Evolutionary conservation across 495 filamentous ascomycete species (phyloP).

Genomic region (Hypomontagnella submonticulosa): DNA sequence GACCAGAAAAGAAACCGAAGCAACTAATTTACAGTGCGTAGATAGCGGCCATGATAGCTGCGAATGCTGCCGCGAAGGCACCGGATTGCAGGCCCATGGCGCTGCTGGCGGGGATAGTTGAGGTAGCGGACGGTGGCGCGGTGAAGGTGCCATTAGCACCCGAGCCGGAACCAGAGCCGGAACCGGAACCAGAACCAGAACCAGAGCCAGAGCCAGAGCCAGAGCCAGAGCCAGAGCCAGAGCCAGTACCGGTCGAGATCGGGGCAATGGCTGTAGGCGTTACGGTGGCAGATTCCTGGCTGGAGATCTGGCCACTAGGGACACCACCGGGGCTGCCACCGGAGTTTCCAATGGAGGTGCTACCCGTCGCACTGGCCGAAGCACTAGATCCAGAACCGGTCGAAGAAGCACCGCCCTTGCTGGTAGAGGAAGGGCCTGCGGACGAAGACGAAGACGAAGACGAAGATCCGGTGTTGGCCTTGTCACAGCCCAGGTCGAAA

Average conservation of each 20-base stretch:
- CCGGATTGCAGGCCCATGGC: slow-evolving; percentile 37
- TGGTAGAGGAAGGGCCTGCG: slow-evolving; percentile 19
- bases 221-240: slow-evolving; percentile 31
- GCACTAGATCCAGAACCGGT: slow-evolving; percentile 30
- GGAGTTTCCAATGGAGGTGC: slow-evolving; percentile 27
- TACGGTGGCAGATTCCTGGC: slow-evolving; percentile 36
- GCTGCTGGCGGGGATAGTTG: slow-evolving; percentile 37
- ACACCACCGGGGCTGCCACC: slow-evolving; percentile 40
- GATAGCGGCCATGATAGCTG: slow-evolving; percentile 46
- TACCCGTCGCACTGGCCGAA: slow-evolving; percentile 19
- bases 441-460: slow-evolving; percentile 42
- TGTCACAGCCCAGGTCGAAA: slow-evolving; percentile 70
- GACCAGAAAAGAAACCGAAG: slow-evolving; percentile 5
- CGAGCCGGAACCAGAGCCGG: slow-evolving; percentile 44
- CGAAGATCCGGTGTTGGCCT: slow-evolving; percentile 18
- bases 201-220: slow-evolving; percentile 30
- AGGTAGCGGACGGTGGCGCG: slow-evolving; percentile 26
- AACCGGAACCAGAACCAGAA: too few species aligned
- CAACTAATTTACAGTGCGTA: slow-evolving; percentile 39
- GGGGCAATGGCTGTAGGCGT: slow-evolving; percentile 33
- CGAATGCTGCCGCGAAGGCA: slow-evolving; percentile 45
- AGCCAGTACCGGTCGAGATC: slow-evolving; percentile 40
- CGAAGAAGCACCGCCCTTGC: slow-evolving; percentile 22
- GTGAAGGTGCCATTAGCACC: slow-evolving; percentile 41
- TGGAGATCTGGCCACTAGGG: slow-evolving; percentile 39